phyloP scores from a whole-genome alignment of 306 rosid genomes.

The Acacia confusa region DNA sequence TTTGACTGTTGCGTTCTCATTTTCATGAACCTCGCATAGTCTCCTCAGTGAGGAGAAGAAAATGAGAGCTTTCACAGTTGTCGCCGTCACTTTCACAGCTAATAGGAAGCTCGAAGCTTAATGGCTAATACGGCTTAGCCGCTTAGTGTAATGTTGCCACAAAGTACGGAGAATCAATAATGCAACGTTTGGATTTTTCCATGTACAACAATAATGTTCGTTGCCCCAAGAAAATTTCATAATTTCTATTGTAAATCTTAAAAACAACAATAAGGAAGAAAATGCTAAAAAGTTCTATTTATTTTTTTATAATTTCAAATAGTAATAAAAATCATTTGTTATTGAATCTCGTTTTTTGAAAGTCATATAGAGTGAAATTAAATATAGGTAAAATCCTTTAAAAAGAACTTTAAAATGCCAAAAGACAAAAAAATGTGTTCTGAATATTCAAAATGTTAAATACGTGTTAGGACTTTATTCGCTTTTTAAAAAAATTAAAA shows the following conservation, averaged over 20 bases:
- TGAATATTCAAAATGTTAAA: too few relatives aligned
- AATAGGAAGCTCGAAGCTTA: conserved; percentile 15
- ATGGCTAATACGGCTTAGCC: conserved; percentile 29
- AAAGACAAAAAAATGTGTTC: too few relatives aligned
- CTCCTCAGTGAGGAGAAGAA: neutral
- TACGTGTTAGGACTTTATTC: fast-evolving
- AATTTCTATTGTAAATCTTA: neutral
- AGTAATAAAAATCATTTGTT: too few relatives aligned
- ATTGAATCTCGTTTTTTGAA: neutral
- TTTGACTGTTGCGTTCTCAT: conserved; percentile 26
- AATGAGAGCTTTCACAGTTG: neutral
- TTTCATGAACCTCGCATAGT: conserved; percentile 19
- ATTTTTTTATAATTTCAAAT: too few relatives aligned
- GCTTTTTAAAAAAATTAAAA: too few relatives aligned
- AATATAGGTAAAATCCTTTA: too few relatives aligned
- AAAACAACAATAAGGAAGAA: neutral
- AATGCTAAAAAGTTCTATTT: neutral
- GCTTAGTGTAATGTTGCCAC: neutral
- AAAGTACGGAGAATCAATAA: neutral
- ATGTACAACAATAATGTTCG: neutral
- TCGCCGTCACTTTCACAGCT: conserved; percentile 28
- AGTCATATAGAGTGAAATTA: neutral
- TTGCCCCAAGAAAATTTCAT: neutral
- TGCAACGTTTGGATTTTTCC: neutral
- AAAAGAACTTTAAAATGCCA: too few relatives aligned